Percentiles rank a stretch among this genome's conserved stretches.
Conservation (phyloP, 805 yeast genomes). For the Sugiyamaella smithiae region DNA sequence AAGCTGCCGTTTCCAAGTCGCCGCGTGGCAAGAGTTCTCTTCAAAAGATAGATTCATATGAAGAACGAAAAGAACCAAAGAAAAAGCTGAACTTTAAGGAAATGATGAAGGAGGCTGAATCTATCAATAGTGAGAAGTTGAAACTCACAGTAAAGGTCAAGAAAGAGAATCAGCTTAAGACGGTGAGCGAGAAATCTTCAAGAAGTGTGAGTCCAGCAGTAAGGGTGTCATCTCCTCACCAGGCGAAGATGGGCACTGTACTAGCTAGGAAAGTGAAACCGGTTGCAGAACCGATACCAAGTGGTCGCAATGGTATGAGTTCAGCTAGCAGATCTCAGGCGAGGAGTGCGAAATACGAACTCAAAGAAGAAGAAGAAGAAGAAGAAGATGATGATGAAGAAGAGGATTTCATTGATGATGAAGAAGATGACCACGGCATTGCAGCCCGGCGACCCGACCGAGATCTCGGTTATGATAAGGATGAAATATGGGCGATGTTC, state of each 20-base stretch:
- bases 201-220: conserved; percentile 4
- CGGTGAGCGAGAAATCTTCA: neutral
- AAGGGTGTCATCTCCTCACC: conserved; percentile 4
- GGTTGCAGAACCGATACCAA: conserved; percentile 44
- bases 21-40: too few relatives aligned
- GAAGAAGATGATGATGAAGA: conserved; percentile 44
- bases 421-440: conserved; percentile 34
- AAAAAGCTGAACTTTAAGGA: conserved; percentile 58
- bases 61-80: conserved; percentile 18
- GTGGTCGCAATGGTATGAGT: neutral
- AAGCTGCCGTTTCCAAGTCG: too few relatives aligned
- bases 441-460: conserved; percentile 1
- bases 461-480: conserved; percentile 63
- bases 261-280: conserved; percentile 25
- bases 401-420: conserved; percentile 59
- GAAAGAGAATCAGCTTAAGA: conserved; percentile 7
- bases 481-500: conserved; percentile 88
- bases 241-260: neutral
- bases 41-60: too few relatives aligned
- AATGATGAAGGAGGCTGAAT: conserved; percentile 65
- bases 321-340: conserved; percentile 31
- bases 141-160: conserved; percentile 41
- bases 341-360: conserved; percentile 26
- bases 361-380: conserved; percentile 30
- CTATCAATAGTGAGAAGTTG: conserved; percentile 50